These are phyloP conservation scores for Syzygium syzygioides DNA, from an alignment of 441 rosid species.

Conservation along the genomic window DNA sequence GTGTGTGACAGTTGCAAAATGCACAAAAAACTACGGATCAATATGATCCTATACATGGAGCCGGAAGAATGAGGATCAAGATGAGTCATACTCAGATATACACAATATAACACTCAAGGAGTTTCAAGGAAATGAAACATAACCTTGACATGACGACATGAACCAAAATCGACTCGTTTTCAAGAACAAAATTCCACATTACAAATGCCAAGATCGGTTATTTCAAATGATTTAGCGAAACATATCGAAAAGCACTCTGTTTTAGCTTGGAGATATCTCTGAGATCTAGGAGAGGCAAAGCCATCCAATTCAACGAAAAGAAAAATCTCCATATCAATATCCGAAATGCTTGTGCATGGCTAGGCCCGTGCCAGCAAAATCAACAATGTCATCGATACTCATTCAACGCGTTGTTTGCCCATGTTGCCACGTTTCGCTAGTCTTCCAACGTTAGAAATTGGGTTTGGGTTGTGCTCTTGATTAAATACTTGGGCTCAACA, in stretches of 20 bases:
- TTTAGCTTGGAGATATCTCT: background rate
- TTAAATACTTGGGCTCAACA: background rate
- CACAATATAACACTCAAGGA: background rate
- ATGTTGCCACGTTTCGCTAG: background rate
- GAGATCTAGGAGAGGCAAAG: background rate
- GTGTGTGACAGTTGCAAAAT: background rate
- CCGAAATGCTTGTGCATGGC: too few relatives aligned
- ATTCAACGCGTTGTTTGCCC: background rate
- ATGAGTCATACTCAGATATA: background rate
- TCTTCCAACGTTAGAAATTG: background rate
- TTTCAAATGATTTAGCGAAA: background rate
- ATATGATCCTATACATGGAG: background rate
- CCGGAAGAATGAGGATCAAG: background rate
- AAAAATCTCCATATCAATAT: too few relatives aligned
- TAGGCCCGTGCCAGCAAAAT: background rate
- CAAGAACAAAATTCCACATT: background rate
- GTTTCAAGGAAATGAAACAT: background rate
- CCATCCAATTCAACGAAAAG: too few relatives aligned
- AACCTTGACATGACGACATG: background rate
- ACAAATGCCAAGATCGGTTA: background rate
- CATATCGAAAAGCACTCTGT: background rate
- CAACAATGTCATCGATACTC: background rate
- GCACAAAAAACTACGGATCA: background rate
- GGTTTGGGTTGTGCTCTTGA: background rate
- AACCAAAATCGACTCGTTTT: background rate